phyloP scores from a whole-genome alignment of 208 protist species.

The Wallacemonas sp. region DNA sequence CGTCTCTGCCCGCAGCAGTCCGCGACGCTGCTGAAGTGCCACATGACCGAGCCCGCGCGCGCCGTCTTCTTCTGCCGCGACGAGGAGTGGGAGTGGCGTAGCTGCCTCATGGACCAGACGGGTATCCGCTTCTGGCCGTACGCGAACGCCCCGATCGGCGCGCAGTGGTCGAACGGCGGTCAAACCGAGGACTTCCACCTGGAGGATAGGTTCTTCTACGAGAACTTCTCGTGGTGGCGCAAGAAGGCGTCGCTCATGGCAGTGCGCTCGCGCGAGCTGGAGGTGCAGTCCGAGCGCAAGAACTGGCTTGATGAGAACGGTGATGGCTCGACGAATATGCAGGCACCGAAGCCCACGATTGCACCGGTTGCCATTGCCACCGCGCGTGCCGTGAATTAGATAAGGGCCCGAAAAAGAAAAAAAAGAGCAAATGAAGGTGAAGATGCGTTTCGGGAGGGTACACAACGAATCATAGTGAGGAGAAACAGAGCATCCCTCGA shows the following conservation, averaged over 20 bases:
- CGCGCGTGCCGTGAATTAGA: constrained; percentile 8
- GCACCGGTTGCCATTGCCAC: constrained; percentile 64
- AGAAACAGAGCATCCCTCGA: no score
- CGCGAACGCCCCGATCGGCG: constrained; percentile 84
- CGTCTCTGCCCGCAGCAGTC: constrained; percentile 90
- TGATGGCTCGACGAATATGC: constrained; percentile 34
- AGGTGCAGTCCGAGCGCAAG: constrained; percentile 72
- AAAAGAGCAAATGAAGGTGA: neutral
- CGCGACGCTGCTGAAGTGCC: constrained; percentile 90
- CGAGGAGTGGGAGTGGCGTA: constrained; percentile 94
- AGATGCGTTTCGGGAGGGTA: no score
- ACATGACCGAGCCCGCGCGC: constrained; percentile 89
- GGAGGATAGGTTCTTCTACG: constrained; percentile 90
- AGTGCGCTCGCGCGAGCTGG: constrained; percentile 76
- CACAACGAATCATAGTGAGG: no score
- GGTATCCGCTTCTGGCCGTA: constrained; percentile 91
- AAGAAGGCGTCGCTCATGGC: constrained; percentile 80
- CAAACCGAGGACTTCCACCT: constrained; percentile 92
- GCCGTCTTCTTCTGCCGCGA: constrained; percentile 92
- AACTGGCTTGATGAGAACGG: constrained; percentile 67
- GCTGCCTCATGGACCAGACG: constrained; percentile 90
- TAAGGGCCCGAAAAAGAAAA: neutral
- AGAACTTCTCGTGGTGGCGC: constrained; percentile 87
- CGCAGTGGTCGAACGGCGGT: constrained; percentile 86
- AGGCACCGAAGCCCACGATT: constrained; percentile 70